Conservation (phyloP, 352 stramenopile genomes). For the Pythium graminicola region DNA sequence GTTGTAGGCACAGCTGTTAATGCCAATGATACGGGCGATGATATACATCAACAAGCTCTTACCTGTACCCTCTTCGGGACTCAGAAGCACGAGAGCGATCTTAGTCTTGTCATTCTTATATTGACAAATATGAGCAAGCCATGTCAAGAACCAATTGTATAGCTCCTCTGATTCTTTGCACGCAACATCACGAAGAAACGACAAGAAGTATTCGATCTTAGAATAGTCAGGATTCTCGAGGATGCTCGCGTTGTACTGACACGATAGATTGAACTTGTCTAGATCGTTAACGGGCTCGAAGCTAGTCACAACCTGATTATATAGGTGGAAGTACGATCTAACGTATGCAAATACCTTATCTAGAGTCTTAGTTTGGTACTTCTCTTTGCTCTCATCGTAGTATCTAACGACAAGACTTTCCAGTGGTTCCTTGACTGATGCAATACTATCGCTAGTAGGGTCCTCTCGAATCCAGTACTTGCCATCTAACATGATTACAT, state of each 20-base stretch:
- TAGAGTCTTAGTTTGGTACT: background rate
- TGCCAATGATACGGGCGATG: background rate
- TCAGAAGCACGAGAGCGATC: background rate
- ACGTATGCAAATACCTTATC: background rate
- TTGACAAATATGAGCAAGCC: background rate
- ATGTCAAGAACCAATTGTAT: background rate
- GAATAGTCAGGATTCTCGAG: background rate
- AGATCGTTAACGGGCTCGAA: background rate
- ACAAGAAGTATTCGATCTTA: background rate
- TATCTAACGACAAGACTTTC: background rate
- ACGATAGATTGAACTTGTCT: background rate
- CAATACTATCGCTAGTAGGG: background rate
- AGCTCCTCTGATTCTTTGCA: background rate
- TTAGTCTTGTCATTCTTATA: background rate
- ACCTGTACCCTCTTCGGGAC: background rate
- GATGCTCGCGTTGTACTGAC: background rate
- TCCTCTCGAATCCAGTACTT: background rate
- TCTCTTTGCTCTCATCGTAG: background rate
- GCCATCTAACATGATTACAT: background rate
- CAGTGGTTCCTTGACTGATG: background rate
- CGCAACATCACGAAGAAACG: background rate
- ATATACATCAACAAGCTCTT: background rate
- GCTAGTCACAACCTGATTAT: background rate
- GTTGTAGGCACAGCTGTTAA: background rate
- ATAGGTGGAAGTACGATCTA: background rate